Evolutionary conservation across 2,329 filamentous ascomycete species (phyloP).

Genomic region (Hyphodiscus sp.): DNA sequence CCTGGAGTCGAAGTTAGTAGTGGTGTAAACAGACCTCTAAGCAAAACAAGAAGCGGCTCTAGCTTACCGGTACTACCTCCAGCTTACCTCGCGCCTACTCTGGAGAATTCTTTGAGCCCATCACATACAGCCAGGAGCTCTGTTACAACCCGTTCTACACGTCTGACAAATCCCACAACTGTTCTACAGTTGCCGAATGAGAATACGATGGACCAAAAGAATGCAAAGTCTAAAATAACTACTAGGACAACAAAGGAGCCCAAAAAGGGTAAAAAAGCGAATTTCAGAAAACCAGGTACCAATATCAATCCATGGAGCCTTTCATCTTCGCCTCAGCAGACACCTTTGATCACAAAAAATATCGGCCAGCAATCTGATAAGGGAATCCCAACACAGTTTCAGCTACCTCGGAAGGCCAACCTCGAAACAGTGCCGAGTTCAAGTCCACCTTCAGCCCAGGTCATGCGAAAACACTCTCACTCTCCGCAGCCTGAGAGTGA

Average conservation of each 20-base stretch:
- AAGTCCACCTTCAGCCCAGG: neutral
- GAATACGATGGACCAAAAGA: too few relatives aligned
- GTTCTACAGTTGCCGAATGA: too few relatives aligned
- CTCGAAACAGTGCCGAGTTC: neutral
- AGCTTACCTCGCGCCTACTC: slow-evolving; percentile 16
- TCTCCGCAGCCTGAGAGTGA: neutral
- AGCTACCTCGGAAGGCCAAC: neutral
- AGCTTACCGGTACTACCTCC: slow-evolving; percentile 14
- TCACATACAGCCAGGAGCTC: neutral
- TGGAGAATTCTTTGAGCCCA: slow-evolving; percentile 5
- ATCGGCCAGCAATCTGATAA: neutral
- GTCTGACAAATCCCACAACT: neutral
- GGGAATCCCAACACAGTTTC: neutral
- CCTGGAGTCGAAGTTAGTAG: slow-evolving; percentile 3
- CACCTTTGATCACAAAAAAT: slow-evolving; percentile 6
- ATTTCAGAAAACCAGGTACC: slow-evolving; percentile 4
- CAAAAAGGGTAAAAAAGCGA: slow-evolving; percentile 6
- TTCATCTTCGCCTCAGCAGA: slow-evolving; percentile 5
- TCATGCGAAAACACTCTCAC: slow-evolving; percentile 5
- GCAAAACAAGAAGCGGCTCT: neutral
- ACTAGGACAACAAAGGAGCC: neutral
- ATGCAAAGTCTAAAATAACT: neutral
- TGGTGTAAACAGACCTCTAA: too few relatives aligned
- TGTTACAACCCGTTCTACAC: neutral
- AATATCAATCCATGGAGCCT: slow-evolving; percentile 15